Evolutionary conservation across 2,329 filamentous ascomycete genomes (phyloP), one percentile per base, ranked within the genome.

Genomic region (Ophiostoma quercus): DNA sequence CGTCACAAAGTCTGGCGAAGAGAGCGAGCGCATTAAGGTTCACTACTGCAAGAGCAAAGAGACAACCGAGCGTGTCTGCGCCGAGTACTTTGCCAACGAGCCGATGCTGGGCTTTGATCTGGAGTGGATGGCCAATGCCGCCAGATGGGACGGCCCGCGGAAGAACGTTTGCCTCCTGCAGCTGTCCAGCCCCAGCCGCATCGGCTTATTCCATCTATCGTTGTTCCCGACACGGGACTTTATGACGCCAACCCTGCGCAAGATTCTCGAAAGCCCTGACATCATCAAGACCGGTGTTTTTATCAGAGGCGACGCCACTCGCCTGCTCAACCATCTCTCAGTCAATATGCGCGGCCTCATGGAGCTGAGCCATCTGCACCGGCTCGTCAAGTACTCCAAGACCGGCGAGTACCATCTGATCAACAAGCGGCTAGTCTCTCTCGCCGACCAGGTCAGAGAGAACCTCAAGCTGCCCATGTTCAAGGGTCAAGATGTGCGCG

Each of bases 91-190:
- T 74, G 76, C 88, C 54, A 74, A 84, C 34, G 87, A 95, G 75
- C 82, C 86, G 54, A 79, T 96, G 1, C 77, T 97, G n/a, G 94
- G 94, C 0, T 92, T 97, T 72, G 94, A 97, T 75, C 84, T 97
- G 72, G 94, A 97, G 80, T 97, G 94, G 94, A 83, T 87, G 68
- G 73, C 82, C 1, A 80, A 84, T 6, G 83, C 87, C 0, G 80
- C 76, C 6, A 82, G 77, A 25, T 74, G 73, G 8, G 77, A 83
- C 2, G 82, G 83, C 2, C 79, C 88, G 3, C 89, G 90, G 73
- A 82, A 84, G 68, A 92, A 93, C 72, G 86, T 96, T 7, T 94
- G 91, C 0, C 79, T 97, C 51, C 89, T 97, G 62, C 94, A 97
- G 78, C 78, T 97, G 29, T 92, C 94, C 0, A 91, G 88, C 71